phyloP scores from a whole-genome alignment of 805 yeast species.

The Saccharomycopsis sp. region DNA sequence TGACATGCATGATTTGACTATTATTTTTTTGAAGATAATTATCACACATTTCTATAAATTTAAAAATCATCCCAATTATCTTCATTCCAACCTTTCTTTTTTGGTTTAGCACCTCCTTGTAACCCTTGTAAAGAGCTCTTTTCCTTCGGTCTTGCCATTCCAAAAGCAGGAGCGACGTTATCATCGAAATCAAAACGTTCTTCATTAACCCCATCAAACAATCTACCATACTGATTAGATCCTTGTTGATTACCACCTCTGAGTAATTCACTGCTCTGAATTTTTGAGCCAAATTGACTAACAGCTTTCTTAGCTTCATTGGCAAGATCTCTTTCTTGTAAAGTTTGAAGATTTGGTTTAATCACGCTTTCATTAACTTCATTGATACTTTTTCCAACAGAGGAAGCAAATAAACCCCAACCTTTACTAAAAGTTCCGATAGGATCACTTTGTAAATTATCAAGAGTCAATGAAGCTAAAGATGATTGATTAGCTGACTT shows the following conservation, averaged over 20 bases:
- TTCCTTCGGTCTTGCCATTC: slow-evolving; percentile 45
- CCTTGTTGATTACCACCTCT: slow-evolving; percentile 30
- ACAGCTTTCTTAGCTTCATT: slow-evolving; percentile 85
- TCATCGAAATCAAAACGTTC: slow-evolving; percentile 20
- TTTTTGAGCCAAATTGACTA: slow-evolving; percentile 90
- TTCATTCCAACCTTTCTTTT: slow-evolving; percentile 1
- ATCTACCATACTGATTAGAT: slow-evolving; percentile 37
- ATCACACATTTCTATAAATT: no score
- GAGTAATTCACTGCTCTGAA: slow-evolving; percentile 47
- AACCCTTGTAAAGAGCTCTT: slow-evolving; percentile 48
- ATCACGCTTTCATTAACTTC: slow-evolving; percentile 85
- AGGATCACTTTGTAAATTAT: slow-evolving; percentile 73
- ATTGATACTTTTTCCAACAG: slow-evolving; percentile 70
- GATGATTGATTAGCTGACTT: slow-evolving; percentile 29
- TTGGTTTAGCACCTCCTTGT: slow-evolving; percentile 1
- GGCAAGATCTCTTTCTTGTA: slow-evolving; percentile 71
- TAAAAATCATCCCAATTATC: slow-evolving; percentile 11
- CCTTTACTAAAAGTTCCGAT: slow-evolving; percentile 85
- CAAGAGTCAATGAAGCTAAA: slow-evolving; percentile 48
- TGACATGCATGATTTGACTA: no score
- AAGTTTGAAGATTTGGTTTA: slow-evolving; percentile 79
- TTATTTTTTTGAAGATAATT: no score
- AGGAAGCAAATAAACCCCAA: slow-evolving; percentile 86
- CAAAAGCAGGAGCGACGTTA: slow-evolving; percentile 54
- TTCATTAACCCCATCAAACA: slow-evolving; percentile 47